Evolutionary conservation across 345 rosid species (phyloP).

Genomic region (Orychophragmus violaceus): DNA sequence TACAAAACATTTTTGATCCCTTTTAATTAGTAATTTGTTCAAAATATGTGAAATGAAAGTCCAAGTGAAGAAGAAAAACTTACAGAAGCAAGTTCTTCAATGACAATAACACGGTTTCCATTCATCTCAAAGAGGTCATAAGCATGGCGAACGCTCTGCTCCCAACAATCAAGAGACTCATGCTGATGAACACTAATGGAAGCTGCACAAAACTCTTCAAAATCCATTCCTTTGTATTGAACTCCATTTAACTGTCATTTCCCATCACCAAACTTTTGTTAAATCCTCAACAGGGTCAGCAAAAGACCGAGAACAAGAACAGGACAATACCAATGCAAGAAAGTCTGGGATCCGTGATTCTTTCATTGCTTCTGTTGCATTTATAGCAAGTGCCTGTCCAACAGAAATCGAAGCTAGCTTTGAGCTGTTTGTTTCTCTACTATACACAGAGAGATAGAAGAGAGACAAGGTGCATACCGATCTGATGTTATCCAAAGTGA

Average conservation of each 20-base stretch:
- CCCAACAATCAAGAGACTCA: constrained; percentile 87
- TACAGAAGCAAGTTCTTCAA: constrained; percentile 93
- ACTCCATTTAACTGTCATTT: constrained; percentile 68
- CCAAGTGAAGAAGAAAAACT: constrained; percentile 17
- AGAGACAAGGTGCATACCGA: constrained; percentile 34
- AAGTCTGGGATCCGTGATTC: constrained; percentile 78
- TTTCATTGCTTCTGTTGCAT: constrained; percentile 87
- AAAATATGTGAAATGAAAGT: not conserved
- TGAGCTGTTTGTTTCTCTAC: constrained; percentile 17
- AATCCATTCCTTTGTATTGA: constrained; percentile 84
- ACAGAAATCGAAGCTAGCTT: constrained; percentile 3
- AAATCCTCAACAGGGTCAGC: not conserved
- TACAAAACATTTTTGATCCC: constrained; percentile 28
- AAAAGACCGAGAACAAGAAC: not conserved
- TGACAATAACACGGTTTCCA: constrained; percentile 82
- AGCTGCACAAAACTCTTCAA: constrained; percentile 97
- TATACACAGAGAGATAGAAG: not conserved
- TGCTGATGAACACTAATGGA: constrained; percentile 85
- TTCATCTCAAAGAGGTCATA: constrained; percentile 86
- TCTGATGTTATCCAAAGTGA: constrained; percentile 63
- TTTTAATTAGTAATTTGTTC: not conserved
- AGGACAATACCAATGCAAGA: constrained; percentile 35
- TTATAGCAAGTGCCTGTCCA: constrained; percentile 67
- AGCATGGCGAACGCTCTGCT: constrained; percentile 72
- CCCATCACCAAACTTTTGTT: constrained; percentile 3